Evolutionary conservation across 2,329 filamentous ascomycete genomes (phyloP), one percentile per base, ranked within the genome.

Genomic region (Botrytis aclada): DNA sequence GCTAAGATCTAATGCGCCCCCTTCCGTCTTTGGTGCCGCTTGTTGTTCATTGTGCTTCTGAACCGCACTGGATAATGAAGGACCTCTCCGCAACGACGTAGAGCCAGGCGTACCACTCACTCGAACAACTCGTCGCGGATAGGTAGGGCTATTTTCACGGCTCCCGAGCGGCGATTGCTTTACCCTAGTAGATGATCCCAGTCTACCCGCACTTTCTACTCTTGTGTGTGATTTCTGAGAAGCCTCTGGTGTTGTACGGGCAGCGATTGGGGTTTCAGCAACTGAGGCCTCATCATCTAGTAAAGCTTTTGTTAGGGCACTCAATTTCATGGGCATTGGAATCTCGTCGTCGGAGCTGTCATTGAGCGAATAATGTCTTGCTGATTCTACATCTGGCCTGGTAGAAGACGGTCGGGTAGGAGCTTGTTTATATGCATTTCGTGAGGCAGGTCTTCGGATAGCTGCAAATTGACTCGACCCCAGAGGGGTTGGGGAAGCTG

Each of bases 301-400:
- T 25, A 98, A 86, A 32, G 94, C 95, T 80, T 96, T 95, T 66
- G 95, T 97, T 77, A 96, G 88, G 78, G 95, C 94, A 81, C 94
- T 98, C 81, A 98, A 92, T 84, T 96, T 97, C 89, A 96, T 79
- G 2, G 94, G 94, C 77, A 93, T 92, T 25, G 93, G 92, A 41
- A 97, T 93, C 83, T 98, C 95, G 79, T 98, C 95, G 83, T 98
- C 95, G 37, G 95, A 97, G 85, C 93, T 97, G 80, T 97, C 95
- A 78, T 93, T 91, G 77, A 90, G 81, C 1, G 84, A 83, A 76
- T 83, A 86, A 65, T 85, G 84, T 73, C 85, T 85, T 71, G 85
- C 82, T 5, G 77, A 63, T 18, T 74, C 70, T 6, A 74, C 64
- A 32, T 78, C 76, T 22, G 73, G 70, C 16, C 77, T 66, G 60